Base-by-base conservation (phyloP, 805 yeast genomes). In the Yamadazyma laniorum region DNA sequence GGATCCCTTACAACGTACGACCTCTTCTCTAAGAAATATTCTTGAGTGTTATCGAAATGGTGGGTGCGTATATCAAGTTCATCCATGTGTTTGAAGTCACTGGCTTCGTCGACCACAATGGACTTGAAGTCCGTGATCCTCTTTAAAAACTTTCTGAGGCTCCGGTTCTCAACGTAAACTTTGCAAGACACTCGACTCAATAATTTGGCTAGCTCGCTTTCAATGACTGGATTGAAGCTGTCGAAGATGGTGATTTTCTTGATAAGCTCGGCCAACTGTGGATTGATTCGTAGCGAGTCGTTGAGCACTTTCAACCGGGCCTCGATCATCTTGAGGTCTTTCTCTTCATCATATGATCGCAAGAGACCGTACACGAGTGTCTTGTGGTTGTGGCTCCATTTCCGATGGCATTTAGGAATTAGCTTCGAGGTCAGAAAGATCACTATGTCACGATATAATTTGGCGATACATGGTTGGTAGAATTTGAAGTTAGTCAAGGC, bases 401-500 rank as follows among this genome's bases (percentile, higher is more conserved):
- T 42, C 31, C 58, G 32, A 12, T 21, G 11, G 19, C 28, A 25
- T n/a, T 14, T 36, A 18, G 17, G 32, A 25, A 7, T 13, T 7
- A 34, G 17, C 14, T 16, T 25, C 8, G 34, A 37, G 21, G 7
- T 39, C 39, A 26, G 49, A 38, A 22, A 40, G 25, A 34, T 15
- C 16, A 48, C 40, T 13, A 67, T 46, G 13, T 46, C 48, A 7
- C 44, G 40, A 48, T 66, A 66, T 25, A 67, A 47, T 32, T 58
- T 48, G 15, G 39, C 32, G 30, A 56, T 36, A 37, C 66, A 61
- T 11, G 67, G 67, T 34, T 54, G 47, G 43, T 66, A 66, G 39
- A 63, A 61, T 21, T 48, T 45, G 44, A 42, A 66, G 48, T 63
- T 65, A 18, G 72, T 63, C 17, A 48, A 49, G 1, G 70, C 56